Base-by-base conservation (phyloP, 2,329 filamentous ascomycete species). In the Aspergillus luchuensis region DNA sequence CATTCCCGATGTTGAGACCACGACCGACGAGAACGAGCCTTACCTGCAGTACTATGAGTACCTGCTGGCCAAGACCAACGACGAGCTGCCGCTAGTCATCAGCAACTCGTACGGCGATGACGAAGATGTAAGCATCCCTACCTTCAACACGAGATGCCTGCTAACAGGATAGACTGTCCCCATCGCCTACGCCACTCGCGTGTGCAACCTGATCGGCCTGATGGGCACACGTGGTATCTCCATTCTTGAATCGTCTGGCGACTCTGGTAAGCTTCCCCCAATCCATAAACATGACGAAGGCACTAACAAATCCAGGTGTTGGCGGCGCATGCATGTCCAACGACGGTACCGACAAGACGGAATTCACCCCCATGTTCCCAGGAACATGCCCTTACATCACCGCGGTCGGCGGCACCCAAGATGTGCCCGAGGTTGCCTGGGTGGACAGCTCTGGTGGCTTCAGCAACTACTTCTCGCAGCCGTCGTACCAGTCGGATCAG, bases 381-480 rank as follows among this genome's bases (percentile, higher is more conserved):
- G 84, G 83, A 0, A 83, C 84, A 0, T 91, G 89, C 66, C 89
- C 88, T 0, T 91, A 85, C 72, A 84, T 91, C 7, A 91, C 89
- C 0, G 77, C 82, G 2, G 84, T 91, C 1, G 89, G 89, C 6
- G 88, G 84, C 1, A 87, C 86, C 1, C 75, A 77, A 64, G 74
- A 81, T 45, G 70, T 78, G 57, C 82, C 81, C 17, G 81, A 85
- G 68, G 76, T 79, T 15, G 79, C 79, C 4, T 80, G 82, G 19
- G 79, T 78, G 43, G 78, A 78, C 48, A 72, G 77, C 49, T 71
- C 72, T 8, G 79, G 80, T 3, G 83, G 83, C 1, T 85, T 85
- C 74, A 81, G 79, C 63, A 78, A 84, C 69, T 80, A 81, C 68
- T 85, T 82, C 63, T 17, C 73, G 3, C 76, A 77, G 2, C 82